A percentile compares a stretch with the other conserved stretches of the same genome.
Evolutionary conservation across 1,284 basidiomycete species (phyloP).

Genomic region (Xerocomus amazonicus): DNA sequence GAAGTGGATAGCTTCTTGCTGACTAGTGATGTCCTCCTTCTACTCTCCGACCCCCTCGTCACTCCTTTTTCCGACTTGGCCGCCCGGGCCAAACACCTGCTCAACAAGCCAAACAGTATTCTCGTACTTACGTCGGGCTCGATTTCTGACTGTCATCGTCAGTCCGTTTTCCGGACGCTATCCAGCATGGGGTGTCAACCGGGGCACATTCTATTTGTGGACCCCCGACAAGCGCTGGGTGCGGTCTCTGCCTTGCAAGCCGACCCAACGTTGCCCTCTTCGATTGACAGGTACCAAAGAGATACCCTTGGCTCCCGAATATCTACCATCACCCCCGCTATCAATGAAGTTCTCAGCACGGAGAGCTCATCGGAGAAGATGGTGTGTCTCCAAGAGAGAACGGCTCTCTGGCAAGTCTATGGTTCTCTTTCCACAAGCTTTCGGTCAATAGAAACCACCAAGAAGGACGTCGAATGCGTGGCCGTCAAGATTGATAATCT

Average conservation of each 20-base stretch:
- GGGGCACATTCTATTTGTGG: constrained; percentile 45
- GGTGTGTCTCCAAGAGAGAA: constrained; percentile 26
- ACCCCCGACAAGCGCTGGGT: constrained; percentile 52
- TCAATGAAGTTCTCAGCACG: constrained; percentile 36
- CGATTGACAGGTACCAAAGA: constrained; percentile 61
- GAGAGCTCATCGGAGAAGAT: constrained; percentile 4
- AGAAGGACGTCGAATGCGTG: constrained; percentile 32
- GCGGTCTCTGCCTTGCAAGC: constrained; percentile 48
- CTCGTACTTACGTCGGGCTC: constrained; percentile 43
- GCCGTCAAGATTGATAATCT: constrained; percentile 31
- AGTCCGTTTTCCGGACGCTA: constrained; percentile 17
- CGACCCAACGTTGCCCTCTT: constrained; percentile 42
- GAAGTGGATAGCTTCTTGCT: constrained; percentile 35
- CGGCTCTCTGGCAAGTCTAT: constrained; percentile 34
- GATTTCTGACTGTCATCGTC: constrained; percentile 15
- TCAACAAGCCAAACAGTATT: constrained; percentile 50
- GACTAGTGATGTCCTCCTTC: constrained; percentile 54
- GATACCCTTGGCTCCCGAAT: constrained; percentile 58
- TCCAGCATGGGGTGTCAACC: constrained; percentile 20
- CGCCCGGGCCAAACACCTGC: constrained; percentile 32
- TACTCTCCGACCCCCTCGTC: constrained; percentile 57
- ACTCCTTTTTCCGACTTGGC: constrained; percentile 43
- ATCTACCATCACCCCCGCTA: constrained; percentile 40
- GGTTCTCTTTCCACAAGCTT: constrained; percentile 36
- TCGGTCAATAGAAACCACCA: constrained; percentile 26